Base-by-base conservation (phyloP, 768 basidiomycete species). In the Neoboletus brunneissimus region DNA sequence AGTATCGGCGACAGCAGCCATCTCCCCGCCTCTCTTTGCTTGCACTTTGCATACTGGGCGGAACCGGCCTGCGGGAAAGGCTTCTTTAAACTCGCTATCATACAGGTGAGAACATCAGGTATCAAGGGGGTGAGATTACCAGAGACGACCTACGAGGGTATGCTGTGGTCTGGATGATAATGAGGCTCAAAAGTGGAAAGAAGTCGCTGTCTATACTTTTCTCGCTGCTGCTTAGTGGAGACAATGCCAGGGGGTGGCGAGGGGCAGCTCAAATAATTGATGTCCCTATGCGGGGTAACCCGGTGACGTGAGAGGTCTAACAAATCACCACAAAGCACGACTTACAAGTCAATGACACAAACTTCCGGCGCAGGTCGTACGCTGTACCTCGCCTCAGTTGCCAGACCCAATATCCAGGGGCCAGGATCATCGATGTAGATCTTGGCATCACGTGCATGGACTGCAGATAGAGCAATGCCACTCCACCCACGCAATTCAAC, bases 371-470 rank as follows among this genome's bases (percentile, higher is more conserved):
- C 76, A 10, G 87, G 81, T 27, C 88, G 79, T 20, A 92, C 77
- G 61, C 89, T 82, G 69, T 92, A 89, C 56, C 91, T 81, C 9
- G 89, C 87, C 67, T 95, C 89, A 2, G 90, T 91, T 12, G 91
- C 85, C 38, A 96, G 78, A 35, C 91, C 95, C 71, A 98, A 83
- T 64, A 98, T 94, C 87, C 93, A 98, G 57, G 96, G 96, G 34
- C 95, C 95, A 42, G 95, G 93, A 70, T 98, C 94, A 62, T 98
- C 94, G 59, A 95, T 88, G 62, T 93, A 91, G 51, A 98, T 91
- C 68, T 89, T 91, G 27, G 92, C 87, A 61, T 97, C 96, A 44
- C 95, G 86, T 34, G 88, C 85, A 68, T 94, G 92, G 34, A 93
- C 89, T 2, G 91, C 81, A 35, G 87, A 77, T 42, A 94, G 79